Evolutionary conservation across 2,329 filamentous ascomycete species (phyloP), one percentile per base, ranked within the genome.

Genomic region (Magnaporthiopsis incrustans): DNA sequence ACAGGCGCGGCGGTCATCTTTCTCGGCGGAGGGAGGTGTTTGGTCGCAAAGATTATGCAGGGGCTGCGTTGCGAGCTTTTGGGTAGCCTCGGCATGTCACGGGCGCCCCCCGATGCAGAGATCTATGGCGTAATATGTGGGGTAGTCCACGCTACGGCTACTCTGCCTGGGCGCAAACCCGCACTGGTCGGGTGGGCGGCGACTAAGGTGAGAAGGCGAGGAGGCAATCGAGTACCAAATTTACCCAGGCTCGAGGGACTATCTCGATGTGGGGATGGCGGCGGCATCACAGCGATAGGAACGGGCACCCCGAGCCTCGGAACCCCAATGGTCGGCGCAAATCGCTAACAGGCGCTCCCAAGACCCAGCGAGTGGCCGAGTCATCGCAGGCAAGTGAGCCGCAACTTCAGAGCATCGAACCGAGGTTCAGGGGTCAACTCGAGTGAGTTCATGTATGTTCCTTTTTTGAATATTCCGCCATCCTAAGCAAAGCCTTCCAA

Each of bases 401-500:
- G n/a, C 22, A 53, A 22, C 44, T 53, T 25, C 44, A 53, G 38
- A 25, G 44, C 44, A 53, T n/a, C 6, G 44, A 53, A n/a, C 25
- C 35, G 35, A 26, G 25, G 22, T 33, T 38, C 26, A 44, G 27
- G 61, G 50, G 50, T n/a, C 50, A 62, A 62, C 61, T 62, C 44
- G 53, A 62, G 50, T 57, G 44, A 25, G 44, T 53, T 53, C 44
- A 53, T 53, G 44, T 25, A 53, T 53, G 44, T 53, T 53, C 44
- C 33, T 56, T 44, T 38, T 57, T 62, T 56, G 26, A 56, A 32
- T 57, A 62, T 62, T 62, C 61, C 61, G 61, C 61, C 61, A 32
- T 62, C 61, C 61, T 62, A 57, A 62, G 61, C 61, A 62, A 62
- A 32, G 38, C 61, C 61, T 57, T 27, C 30, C 50, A 62, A 62